These are phyloP conservation scores for Aspergillus ustus DNA, from an alignment of 2,329 filamentous ascomycete species.

Conservation along the genomic window DNA sequence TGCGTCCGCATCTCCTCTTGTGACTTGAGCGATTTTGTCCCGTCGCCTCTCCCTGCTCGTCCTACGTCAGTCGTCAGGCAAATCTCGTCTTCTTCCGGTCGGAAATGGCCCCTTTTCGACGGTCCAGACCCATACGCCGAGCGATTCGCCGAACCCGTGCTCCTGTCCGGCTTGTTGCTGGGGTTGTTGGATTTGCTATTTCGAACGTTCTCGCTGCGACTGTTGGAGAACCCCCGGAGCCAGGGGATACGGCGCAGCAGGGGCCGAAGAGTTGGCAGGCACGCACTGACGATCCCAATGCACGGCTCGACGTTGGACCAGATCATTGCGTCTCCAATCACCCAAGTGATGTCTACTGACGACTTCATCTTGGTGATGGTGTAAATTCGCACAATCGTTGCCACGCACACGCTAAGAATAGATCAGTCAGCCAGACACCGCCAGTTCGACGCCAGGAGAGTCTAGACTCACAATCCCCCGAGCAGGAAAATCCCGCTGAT, in stretches of 20 bases:
- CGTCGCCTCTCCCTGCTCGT: neutral
- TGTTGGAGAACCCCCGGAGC: neutral
- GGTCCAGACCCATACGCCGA: slow-evolving; percentile 2
- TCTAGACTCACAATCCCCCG: slow-evolving; percentile 23
- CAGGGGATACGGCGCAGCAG: slow-evolving; percentile 16
- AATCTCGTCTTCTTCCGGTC: slow-evolving; percentile 19
- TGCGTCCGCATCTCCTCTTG: slow-evolving; percentile 10
- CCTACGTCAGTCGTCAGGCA: slow-evolving; percentile 18
- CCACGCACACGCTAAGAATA: slow-evolving; percentile 25
- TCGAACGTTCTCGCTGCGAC: neutral
- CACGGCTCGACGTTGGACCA: slow-evolving; percentile 31
- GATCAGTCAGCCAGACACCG: neutral
- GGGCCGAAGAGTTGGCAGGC: slow-evolving; percentile 24
- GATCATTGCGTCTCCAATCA: slow-evolving; percentile 26
- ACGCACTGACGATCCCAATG: slow-evolving; percentile 28
- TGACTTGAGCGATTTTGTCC: slow-evolving; percentile 2
- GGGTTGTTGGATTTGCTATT: neutral
- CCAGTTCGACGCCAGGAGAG: neutral
- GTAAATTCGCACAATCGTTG: slow-evolving; percentile 23
- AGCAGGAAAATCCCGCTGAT: slow-evolving; percentile 25
- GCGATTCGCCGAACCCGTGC: neutral
- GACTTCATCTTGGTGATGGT: slow-evolving; percentile 22
- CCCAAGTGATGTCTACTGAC: slow-evolving; percentile 25
- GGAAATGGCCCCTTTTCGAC: slow-evolving; percentile 8
- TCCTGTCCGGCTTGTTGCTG: neutral